Percentiles rank a stretch among this genome's conserved stretches.
Conservation (phyloP, 306 rosid genomes). For the Arachis stenosperma region DNA sequence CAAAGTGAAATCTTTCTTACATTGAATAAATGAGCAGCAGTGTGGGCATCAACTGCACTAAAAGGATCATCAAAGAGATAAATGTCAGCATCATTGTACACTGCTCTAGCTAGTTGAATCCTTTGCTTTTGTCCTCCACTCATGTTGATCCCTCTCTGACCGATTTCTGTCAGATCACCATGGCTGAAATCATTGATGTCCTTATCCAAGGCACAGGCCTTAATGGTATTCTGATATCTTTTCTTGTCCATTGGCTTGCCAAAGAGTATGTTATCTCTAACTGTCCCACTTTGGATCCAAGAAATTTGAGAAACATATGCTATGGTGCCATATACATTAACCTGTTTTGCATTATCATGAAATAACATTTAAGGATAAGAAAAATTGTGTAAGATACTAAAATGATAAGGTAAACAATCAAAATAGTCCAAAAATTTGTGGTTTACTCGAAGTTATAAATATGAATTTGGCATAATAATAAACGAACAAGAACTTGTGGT, state of each 20-base stretch:
- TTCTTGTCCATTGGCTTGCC: constrained; percentile 68
- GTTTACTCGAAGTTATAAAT: constrained; percentile 8
- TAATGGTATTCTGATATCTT: constrained; percentile 62
- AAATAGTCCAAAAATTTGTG: neutral
- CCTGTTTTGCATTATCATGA: constrained; percentile 45
- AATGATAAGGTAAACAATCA: too few species aligned
- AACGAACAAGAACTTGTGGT: neutral
- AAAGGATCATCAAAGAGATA: constrained; percentile 84
- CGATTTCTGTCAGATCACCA: constrained; percentile 88
- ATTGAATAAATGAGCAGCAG: constrained; percentile 66
- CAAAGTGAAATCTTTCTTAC: constrained; percentile 41
- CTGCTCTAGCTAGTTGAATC: constrained; percentile 85
- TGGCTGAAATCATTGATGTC: constrained; percentile 66
- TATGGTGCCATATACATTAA: constrained; percentile 56
- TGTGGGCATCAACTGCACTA: constrained; percentile 90
- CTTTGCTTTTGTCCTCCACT: constrained; percentile 94
- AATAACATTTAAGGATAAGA: neutral
- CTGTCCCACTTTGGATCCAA: constrained; percentile 91
- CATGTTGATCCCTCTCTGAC: constrained; percentile 87
- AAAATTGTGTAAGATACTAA: neutral
- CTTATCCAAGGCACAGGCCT: constrained; percentile 70
- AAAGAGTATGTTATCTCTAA: constrained; percentile 71
- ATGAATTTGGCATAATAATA: constrained; percentile 29
- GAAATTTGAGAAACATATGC: constrained; percentile 82
- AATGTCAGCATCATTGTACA: constrained; percentile 74